Evolutionary conservation across 2,329 filamentous ascomycete species (phyloP).

Genomic region (Catunica adiposa): DNA sequence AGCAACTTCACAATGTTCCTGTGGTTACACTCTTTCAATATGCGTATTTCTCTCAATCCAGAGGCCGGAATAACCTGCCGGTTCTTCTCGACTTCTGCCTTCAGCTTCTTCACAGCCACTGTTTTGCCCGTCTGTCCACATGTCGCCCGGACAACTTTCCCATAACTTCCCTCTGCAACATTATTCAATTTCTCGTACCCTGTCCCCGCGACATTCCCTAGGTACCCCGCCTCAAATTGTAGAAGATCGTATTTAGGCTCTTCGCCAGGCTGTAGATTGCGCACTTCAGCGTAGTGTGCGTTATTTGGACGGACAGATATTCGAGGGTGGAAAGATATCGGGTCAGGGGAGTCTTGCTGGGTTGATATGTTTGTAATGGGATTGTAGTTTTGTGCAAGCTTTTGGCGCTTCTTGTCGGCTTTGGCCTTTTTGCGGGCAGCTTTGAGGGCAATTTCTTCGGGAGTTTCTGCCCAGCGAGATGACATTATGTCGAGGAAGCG

Average conservation of each 20-base stretch:
- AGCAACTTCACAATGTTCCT: slow-evolving; percentile 65
- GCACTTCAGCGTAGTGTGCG: slow-evolving; percentile 11
- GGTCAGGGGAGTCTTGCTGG: background rate
- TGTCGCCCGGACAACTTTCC: slow-evolving; percentile 74
- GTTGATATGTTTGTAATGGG: slow-evolving; percentile 21
- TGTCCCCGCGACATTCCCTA: slow-evolving; percentile 37
- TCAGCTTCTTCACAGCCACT: slow-evolving; percentile 85
- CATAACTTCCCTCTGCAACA: slow-evolving; percentile 95
- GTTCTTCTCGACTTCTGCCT: slow-evolving; percentile 39
- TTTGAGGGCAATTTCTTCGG: slow-evolving; percentile 61
- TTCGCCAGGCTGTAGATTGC: slow-evolving; percentile 17
- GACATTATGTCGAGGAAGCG: too few species aligned
- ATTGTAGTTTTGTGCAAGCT: slow-evolving; percentile 48
- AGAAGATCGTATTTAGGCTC: slow-evolving; percentile 38
- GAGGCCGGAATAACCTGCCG: slow-evolving; percentile 56
- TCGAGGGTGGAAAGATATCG: slow-evolving; percentile 37
- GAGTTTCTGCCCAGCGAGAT: slow-evolving; percentile 79
- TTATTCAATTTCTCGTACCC: slow-evolving; percentile 83
- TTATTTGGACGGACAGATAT: slow-evolving; percentile 31
- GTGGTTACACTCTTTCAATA: slow-evolving; percentile 64
- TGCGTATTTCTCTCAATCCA: slow-evolving; percentile 84
- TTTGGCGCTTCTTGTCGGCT: slow-evolving; percentile 38
- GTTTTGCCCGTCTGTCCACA: slow-evolving; percentile 59
- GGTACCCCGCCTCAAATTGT: slow-evolving; percentile 51
- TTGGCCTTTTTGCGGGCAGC: slow-evolving; percentile 30